A percentile compares a stretch with the other conserved stretches of the same genome.
Conservation (phyloP, 2,329 filamentous ascomycete species). For the Botrytis galanthina region DNA sequence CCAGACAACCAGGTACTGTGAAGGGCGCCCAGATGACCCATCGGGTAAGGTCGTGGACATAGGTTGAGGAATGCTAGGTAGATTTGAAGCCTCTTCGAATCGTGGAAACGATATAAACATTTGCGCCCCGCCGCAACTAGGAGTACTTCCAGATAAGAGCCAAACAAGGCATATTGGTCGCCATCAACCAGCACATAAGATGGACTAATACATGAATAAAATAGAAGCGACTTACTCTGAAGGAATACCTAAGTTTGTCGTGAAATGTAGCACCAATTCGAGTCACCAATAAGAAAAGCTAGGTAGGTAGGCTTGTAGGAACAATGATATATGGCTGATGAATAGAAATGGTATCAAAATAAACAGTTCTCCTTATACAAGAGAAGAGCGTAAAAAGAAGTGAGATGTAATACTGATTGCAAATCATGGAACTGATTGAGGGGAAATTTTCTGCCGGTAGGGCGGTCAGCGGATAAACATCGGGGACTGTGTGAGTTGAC, state of each 20-base stretch:
- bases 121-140: too few species aligned
- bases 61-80: not conserved
- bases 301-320: not conserved
- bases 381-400: not conserved
- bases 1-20: too few species aligned
- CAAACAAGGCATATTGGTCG: not conserved
- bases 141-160: not conserved
- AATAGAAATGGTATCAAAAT: not conserved
- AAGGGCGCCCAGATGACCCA: not conserved
- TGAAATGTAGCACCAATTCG: not conserved
- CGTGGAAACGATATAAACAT: not conserved
- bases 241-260: not conserved
- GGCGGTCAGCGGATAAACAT: not conserved
- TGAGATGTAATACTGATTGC: not conserved
- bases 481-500: not conserved
- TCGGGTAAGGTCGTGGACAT: not conserved
- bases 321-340: not conserved
- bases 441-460: constrained; percentile 5
- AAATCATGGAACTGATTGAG: not conserved
- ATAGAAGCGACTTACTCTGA: not conserved
- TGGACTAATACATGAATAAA: not conserved
- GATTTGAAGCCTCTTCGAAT: not conserved
- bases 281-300: not conserved
- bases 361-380: not conserved
- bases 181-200: not conserved